Base-by-base conservation (phyloP, 2,329 filamentous ascomycete species). In the Microsporum canis region DNA sequence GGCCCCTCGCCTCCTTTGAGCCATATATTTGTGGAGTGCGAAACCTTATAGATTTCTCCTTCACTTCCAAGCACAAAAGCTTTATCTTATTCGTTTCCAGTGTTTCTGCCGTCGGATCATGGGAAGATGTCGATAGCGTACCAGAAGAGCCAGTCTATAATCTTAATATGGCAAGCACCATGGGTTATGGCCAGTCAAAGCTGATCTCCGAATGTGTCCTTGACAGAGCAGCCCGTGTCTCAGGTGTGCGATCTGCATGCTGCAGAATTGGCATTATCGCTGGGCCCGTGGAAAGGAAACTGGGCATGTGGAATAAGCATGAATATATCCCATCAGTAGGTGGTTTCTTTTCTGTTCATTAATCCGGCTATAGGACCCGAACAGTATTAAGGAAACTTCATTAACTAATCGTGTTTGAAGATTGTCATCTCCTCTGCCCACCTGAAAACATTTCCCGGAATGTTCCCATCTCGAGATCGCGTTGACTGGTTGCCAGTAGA, bases 161-260 rank as follows among this genome's bases (percentile, higher is more conserved):
- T 38, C 59, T 60, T 3, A 59, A 39, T 2, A 60, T 62, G 0
- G 66, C 80, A 0, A 68, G 76, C 2, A 33, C 59, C 1, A 68
- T 65, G 29, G 72, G 73, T 1, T 75, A 75, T 61, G 71, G 66
- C 0, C 67, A 71, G 38, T 67, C 69, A 1, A 75, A 75, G 51
- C 55, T 66, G 4, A 70, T 76, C 1, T 74, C 73, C 0, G 78
- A 80, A 57, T 73, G 74, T n/a, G 69, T 82, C 27, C 76, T 81
- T 59, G 60, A 63, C 3, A 65, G 67, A 33, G 67, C 69, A 0
- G 66, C 69, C 3, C 45, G 57, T 23, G 55, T 41, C 36, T 29
- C 63, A 1, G 60, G 59, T 2, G 61, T 73, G 3, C 60, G 65
- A 6, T 63, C 63, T 0, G 66, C 62, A 1, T 61, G 72, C 2